phyloP scores from a whole-genome alignment of 345 rosid genomes.

The Acer saccharum region DNA sequence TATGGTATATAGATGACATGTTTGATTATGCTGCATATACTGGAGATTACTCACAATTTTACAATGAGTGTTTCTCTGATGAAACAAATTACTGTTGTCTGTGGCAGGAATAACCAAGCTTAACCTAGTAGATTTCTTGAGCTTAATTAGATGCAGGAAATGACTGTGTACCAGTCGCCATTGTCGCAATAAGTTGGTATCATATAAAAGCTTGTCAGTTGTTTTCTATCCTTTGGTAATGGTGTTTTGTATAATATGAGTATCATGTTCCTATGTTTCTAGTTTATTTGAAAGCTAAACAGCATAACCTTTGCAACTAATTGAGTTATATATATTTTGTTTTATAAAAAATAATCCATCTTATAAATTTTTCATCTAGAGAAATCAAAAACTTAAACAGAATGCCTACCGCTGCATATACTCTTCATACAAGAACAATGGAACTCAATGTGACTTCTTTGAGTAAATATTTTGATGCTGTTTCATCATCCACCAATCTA shows the following conservation, averaged over 20 bases:
- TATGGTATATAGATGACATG: constrained; percentile 24
- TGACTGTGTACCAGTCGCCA: neutral
- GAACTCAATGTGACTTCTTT: neutral
- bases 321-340: neutral
- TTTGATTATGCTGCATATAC: constrained; percentile 10
- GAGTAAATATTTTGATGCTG: neutral
- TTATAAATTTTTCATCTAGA: neutral
- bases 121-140: neutral
- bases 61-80: constrained; percentile 11
- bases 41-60: neutral
- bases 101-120: constrained; percentile 22
- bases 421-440: neutral
- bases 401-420: neutral
- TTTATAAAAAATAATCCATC: neutral
- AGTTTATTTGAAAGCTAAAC: neutral
- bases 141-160: neutral
- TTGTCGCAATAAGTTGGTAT: neutral
- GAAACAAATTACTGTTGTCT: constrained; percentile 23
- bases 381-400: too few species aligned
- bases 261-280: neutral
- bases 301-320: neutral
- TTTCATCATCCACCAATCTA: neutral
- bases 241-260: neutral
- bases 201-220: neutral
- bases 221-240: neutral